Evolutionary conservation across 2,329 filamentous ascomycete genomes (phyloP), one percentile per base, ranked within the genome.

Genomic region (Scytalidium lignicola): DNA sequence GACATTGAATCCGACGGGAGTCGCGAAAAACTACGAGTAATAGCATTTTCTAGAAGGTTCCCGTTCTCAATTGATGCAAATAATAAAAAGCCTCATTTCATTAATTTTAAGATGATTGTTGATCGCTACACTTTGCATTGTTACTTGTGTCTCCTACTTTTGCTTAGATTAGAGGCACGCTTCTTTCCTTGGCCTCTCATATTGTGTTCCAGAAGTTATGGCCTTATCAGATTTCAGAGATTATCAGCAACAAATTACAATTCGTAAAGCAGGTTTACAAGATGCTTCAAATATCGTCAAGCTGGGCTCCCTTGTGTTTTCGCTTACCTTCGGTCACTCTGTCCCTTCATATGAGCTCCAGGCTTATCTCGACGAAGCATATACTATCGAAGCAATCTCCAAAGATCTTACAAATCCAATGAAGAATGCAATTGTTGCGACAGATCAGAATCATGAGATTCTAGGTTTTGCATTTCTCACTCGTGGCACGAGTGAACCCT

Each of bases 391-490:
- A 22, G 53, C 63, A 23, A 62, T 66, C 19, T 37, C 44, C 1
- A 43, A 44, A 2, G 63, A 66, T 12, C 44, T 68, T 13, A 22
- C 28, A 5, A 51, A 62, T 46, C 55, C 64, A 2, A n/a, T 23
- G 12, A 59, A 60, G 39, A 50, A 56, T 19, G 55, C 57, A 41
- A 23, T 67, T 18, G 54, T 65, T 7, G 67, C 69, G 7, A 48
- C 46, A 0, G 20, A 48, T 0, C 45, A 55, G 2, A 51, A 51
- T 1, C 48, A 44, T 9, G 26, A 28, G 13, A 49, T 74, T 1
- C 39, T 70, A 0, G 73, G 72, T 1, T 75, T 75, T 51, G 63
- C 62, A 1, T 63, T 70, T 39, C 61, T 75, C 12, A 72, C 63
- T 0, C 60, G 64, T 2, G 65, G 63, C 1, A 63, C 62, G 1